Percentiles rank a stretch among this genome's conserved stretches.
These are phyloP conservation scores for Hypoxylon fragiforme DNA, from an alignment of 495 filamentous ascomycete species.

Conservation along the genomic window DNA sequence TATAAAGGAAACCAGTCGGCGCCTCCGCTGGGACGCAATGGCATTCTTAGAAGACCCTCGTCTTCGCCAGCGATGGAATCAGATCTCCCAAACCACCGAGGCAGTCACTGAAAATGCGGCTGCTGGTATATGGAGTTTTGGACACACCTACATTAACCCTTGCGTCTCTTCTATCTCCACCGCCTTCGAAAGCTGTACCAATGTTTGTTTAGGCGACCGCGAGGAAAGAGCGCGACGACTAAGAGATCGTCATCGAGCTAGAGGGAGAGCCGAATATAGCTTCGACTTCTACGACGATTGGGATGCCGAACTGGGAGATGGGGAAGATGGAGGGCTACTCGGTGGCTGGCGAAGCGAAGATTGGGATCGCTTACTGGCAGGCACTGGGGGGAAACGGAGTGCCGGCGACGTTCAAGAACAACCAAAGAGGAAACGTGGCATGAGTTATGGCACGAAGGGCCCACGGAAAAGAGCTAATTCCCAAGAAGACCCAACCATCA, in stretches of 20 bases:
- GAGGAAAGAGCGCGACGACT: constrained; percentile 74
- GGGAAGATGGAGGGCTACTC: constrained; percentile 56
- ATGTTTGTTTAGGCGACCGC: constrained; percentile 70
- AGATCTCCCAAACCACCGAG: constrained; percentile 89
- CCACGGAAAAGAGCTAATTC: constrained; percentile 66
- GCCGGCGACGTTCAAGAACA: constrained; percentile 58
- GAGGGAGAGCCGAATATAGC: constrained; percentile 73
- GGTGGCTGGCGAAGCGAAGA: constrained; percentile 77
- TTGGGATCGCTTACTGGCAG: constrained; percentile 82
- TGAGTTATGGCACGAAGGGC: constrained; percentile 84
- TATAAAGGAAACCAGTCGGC: no score
- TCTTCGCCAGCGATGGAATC: constrained; percentile 90
- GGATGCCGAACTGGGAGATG: constrained; percentile 75
- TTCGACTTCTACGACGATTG: constrained; percentile 99
- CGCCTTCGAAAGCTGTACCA: constrained; percentile 69
- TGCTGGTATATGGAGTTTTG: constrained; percentile 83
- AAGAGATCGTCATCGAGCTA: constrained; percentile 55
- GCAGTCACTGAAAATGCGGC: constrained; percentile 89
- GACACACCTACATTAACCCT: constrained; percentile 80
- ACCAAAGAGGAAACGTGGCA: constrained; percentile 72
- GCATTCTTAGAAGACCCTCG: constrained; percentile 82
- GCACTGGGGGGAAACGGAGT: constrained; percentile 60
- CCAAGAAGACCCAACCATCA: constrained; percentile 84
- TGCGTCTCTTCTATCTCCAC: constrained; percentile 69
- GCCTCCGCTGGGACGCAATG: no score